Evolutionary conservation across 371 early-diverging fungal genomes (phyloP).

Genomic region (Circinella umbellata): DNA sequence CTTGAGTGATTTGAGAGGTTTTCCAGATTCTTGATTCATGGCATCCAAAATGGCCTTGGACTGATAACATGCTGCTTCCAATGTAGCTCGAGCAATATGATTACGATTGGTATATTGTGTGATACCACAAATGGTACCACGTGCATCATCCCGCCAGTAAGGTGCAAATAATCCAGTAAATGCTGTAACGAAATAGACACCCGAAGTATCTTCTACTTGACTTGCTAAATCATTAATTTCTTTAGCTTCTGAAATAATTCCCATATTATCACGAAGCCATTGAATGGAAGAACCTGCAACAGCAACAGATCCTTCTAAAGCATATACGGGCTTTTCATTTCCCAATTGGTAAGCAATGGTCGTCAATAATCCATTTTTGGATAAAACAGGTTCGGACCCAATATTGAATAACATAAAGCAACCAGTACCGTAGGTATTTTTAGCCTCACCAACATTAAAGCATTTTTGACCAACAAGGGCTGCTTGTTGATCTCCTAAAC

Average conservation of each 20-base stretch:
- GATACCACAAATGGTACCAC: constrained; percentile 89
- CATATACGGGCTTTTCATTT: constrained; percentile 75
- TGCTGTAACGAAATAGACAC: constrained; percentile 96
- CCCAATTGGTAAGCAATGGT: constrained; percentile 94
- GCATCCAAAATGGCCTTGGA: constrained; percentile 88
- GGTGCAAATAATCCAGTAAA: constrained; percentile 95
- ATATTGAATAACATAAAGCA: constrained; percentile 97
- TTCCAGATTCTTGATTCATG: constrained; percentile 81
- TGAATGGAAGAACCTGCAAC: constrained; percentile 93
- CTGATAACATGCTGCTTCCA: constrained; percentile 94
- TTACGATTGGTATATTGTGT: constrained; percentile 85
- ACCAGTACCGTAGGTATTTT: constrained; percentile 97
- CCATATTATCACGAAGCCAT: constrained; percentile 91
- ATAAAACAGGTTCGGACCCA: constrained; percentile 76
- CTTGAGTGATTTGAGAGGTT: constrained; percentile 68
- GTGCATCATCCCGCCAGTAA: constrained; percentile 93
- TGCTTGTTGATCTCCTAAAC: constrained; percentile 97
- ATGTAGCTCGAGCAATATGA: constrained; percentile 89
- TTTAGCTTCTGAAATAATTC: constrained; percentile 69
- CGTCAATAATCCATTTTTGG: constrained; percentile 86
- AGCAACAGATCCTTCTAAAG: constrained; percentile 94
- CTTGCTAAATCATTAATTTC: constrained; percentile 68
- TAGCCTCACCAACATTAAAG: constrained; percentile 70
- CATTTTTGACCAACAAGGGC: constrained; percentile 96
- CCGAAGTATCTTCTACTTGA: constrained; percentile 78